Percentiles rank a stretch among this genome's conserved stretches.
Evolutionary conservation across 768 basidiomycete genomes (phyloP).

Genomic region (Naganishia antarctica): DNA sequence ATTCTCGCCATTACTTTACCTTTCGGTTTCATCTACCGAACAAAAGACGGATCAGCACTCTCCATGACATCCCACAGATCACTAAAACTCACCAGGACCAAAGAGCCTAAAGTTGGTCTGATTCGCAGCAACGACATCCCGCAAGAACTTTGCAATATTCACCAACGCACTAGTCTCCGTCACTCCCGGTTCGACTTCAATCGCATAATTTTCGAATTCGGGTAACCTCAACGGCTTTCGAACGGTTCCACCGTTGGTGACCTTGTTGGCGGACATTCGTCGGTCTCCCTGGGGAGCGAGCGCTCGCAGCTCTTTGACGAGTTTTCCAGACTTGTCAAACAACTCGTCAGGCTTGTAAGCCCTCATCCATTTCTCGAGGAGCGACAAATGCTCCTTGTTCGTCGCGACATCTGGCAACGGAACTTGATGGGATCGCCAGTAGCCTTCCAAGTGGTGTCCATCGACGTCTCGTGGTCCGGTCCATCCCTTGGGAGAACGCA

Average conservation of each 20-base stretch:
- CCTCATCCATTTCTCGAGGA: constrained; percentile 67
- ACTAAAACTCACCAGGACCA: constrained; percentile 33
- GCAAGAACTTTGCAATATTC: constrained; percentile 38
- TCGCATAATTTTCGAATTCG: constrained; percentile 38
- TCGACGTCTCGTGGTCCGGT: constrained; percentile 63
- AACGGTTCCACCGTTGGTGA: constrained; percentile 39
- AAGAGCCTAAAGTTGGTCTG: constrained; percentile 37
- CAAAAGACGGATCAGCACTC: neutral
- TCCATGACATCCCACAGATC: neutral
- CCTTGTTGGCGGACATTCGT: constrained; percentile 41
- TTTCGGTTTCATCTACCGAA: constrained; percentile 15
- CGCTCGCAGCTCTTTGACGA: constrained; percentile 58
- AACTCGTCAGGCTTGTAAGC: constrained; percentile 67
- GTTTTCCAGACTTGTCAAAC: constrained; percentile 58
- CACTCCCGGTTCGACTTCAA: constrained; percentile 35
- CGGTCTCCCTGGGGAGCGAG: constrained; percentile 56
- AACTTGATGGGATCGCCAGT: constrained; percentile 81
- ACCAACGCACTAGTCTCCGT: constrained; percentile 33
- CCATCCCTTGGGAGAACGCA: constrained; percentile 54
- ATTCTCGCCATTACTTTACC: neutral
- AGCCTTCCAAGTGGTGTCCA: constrained; percentile 70
- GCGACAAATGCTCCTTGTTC: constrained; percentile 58
- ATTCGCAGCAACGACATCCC: constrained; percentile 38
- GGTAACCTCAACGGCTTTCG: constrained; percentile 35
- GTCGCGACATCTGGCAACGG: constrained; percentile 74